phyloP scores from a whole-genome alignment of 495 filamentous ascomycete genomes.

The Gamarada debralockiae region DNA sequence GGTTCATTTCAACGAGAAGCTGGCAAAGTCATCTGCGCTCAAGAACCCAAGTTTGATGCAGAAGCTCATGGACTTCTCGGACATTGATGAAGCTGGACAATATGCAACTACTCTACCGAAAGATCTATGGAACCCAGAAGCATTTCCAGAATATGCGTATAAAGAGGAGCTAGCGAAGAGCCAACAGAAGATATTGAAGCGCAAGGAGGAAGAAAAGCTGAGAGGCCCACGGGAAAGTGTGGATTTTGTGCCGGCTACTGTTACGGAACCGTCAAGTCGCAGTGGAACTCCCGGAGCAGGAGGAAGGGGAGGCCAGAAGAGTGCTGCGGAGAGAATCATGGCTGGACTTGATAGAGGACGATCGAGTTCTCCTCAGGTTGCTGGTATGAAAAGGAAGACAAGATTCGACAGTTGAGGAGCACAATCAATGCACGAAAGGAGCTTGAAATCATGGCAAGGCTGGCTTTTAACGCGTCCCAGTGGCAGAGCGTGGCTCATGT shows the following conservation, averaged over 20 bases:
- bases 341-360: constrained; percentile 32
- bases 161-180: constrained; percentile 64
- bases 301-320: constrained; percentile 28
- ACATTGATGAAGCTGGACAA: constrained; percentile 61
- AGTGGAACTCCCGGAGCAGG: constrained; percentile 20
- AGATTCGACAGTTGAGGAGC: constrained; percentile 43
- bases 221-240: constrained; percentile 54
- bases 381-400: constrained; percentile 38
- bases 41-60: constrained; percentile 77
- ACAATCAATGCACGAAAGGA: no score
- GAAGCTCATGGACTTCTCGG: constrained; percentile 79
- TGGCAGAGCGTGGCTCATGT: constrained; percentile 3
- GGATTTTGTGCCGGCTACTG: constrained; percentile 68
- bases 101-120: constrained; percentile 69
- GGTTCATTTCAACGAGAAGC: constrained; percentile 85
- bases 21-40: constrained; percentile 65
- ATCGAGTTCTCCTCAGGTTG: constrained; percentile 25
- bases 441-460: no score
- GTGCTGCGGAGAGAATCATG: constrained; percentile 37
- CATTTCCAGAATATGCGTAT: constrained; percentile 68
- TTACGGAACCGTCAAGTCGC: constrained; percentile 16
- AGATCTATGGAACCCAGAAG: constrained; percentile 63
- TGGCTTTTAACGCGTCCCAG: no score
- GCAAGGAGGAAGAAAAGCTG: constrained; percentile 52
- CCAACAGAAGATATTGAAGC: constrained; percentile 58